Evolutionary conservation across 208 protist genomes (phyloP), one percentile per base, ranked within the genome.

Genomic region (Leishmania lainsoni): DNA sequence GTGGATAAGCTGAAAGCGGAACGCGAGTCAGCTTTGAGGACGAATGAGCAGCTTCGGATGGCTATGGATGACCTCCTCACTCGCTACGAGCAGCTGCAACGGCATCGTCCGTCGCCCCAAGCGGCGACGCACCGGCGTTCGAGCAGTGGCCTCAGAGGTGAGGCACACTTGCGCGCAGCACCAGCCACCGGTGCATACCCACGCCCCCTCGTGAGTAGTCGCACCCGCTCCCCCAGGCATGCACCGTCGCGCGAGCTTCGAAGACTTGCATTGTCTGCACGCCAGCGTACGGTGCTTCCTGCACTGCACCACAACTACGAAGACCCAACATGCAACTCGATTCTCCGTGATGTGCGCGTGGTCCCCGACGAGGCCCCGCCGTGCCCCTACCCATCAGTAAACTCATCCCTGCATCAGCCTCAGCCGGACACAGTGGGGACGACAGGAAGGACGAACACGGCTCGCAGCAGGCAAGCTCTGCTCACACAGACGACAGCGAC

Each of bases 281-380:
- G 42, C 6, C 32, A 51, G 29, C 52, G 17, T 22, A 58, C 32
- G 32, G 29, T 17, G 68, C 32, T 26, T n/a, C 39, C 52, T 29
- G 51, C 49, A 9, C 72, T 52, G 20, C 84, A 61, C 32, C 73
- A 82, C 75, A 91, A 78, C 35, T 97, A 96, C 85, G 86, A 87
- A 32, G 93, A 96, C 69, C 94, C 94, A 4, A 97, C 94, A 5
- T 94, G 92, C 72, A 95, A 90, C 81, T 97, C 94, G n/a, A 87
- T 91, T 32, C 86, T 96, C 69, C 91, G 94, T 42, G 94, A 96
- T 74, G 89, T 94, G 17, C 90, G 94, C 12, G 89, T 90, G 32
- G 83, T 84, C 9, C 79, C 82, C 0, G 89, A 83, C 45, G 90
- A 90, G 49, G 73, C 77, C 0, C 77, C 82, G 3, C 82, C 78